Conservation (phyloP, 306 rosid species). For the Acacia melanoxylon region DNA sequence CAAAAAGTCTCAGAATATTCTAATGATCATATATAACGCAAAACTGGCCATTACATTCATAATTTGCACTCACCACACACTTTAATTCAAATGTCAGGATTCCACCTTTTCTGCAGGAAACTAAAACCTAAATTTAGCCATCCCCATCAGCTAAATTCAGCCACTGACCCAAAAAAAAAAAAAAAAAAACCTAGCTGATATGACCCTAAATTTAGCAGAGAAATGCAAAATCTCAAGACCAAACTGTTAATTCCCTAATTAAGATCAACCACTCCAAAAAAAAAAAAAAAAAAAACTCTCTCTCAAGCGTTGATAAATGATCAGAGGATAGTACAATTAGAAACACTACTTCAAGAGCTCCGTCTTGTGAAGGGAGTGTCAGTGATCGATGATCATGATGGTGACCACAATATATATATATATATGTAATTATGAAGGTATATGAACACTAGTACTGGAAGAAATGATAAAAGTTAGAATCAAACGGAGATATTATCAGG, state of each 20-base stretch:
- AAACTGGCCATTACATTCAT: not conserved
- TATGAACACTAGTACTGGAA: not conserved
- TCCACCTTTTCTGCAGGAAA: not conserved
- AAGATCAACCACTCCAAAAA: not conserved
- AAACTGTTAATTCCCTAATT: not conserved
- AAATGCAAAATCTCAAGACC: not conserved
- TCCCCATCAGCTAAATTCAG: not conserved
- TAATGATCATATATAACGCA: not conserved
- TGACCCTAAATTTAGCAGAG: not conserved
- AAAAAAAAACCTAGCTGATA: constrained; percentile 42
- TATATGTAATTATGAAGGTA: not conserved
- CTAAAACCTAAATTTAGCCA: constrained; percentile 34
- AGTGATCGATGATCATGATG: not conserved
- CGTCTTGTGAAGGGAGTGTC: not conserved
- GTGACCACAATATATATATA: not conserved
- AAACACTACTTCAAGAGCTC: not conserved
- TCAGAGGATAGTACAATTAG: not conserved
- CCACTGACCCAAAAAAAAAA: not conserved
- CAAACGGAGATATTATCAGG: constrained; percentile 32
- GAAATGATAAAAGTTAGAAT: not conserved
- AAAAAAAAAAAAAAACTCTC: not conserved
- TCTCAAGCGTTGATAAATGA: not conserved
- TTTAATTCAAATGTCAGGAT: constrained; percentile 46
- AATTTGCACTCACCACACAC: constrained; percentile 57
- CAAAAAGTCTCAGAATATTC: not conserved